Evolutionary conservation across 441 rosid species (phyloP).

Genomic region (Omphalea diandra): DNA sequence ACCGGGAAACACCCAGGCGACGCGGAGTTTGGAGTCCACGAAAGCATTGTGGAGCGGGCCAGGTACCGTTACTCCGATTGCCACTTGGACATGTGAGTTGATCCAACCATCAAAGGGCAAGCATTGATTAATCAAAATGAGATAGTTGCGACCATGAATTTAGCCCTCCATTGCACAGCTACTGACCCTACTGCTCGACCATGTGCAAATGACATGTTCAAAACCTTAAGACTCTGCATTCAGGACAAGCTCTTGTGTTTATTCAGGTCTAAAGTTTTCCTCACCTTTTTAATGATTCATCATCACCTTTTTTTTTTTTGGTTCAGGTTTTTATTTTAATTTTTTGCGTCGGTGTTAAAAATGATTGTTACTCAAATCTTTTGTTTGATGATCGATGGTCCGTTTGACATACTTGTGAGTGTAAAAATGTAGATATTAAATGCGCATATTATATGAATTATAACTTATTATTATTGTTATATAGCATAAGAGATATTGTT

Average conservation of each 20-base stretch:
- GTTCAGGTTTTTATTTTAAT: slow-evolving; percentile 25
- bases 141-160: slow-evolving; percentile 57
- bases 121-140: slow-evolving; percentile 34
- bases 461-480: slow-evolving; percentile 5
- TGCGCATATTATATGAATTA: slow-evolving; percentile 31
- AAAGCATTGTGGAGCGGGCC: slow-evolving; percentile 68
- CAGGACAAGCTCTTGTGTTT: slow-evolving; percentile 38
- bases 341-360: slow-evolving; percentile 19
- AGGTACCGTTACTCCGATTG: slow-evolving; percentile 69
- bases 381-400: slow-evolving; percentile 47
- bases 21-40: slow-evolving; percentile 49
- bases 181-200: slow-evolving; percentile 67
- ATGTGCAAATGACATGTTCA: slow-evolving; percentile 40
- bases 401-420: slow-evolving; percentile 44
- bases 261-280: slow-evolving; percentile 38
- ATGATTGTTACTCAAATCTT: slow-evolving; percentile 37
- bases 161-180: slow-evolving; percentile 72
- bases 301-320: slow-evolving; percentile 13
- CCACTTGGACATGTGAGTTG: slow-evolving; percentile 64
- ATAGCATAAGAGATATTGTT: too few relatives aligned
- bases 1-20: slow-evolving; percentile 64
- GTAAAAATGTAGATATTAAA: slow-evolving; percentile 52
- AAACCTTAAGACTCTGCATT: slow-evolving; percentile 48
- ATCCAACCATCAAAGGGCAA: slow-evolving; percentile 42
- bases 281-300: slow-evolving; percentile 28